A percentile compares a stretch with the other conserved stretches of the same genome.
Evolutionary conservation across 768 basidiomycete species (phyloP).

Genomic region (Pulveroboletus sp.): DNA sequence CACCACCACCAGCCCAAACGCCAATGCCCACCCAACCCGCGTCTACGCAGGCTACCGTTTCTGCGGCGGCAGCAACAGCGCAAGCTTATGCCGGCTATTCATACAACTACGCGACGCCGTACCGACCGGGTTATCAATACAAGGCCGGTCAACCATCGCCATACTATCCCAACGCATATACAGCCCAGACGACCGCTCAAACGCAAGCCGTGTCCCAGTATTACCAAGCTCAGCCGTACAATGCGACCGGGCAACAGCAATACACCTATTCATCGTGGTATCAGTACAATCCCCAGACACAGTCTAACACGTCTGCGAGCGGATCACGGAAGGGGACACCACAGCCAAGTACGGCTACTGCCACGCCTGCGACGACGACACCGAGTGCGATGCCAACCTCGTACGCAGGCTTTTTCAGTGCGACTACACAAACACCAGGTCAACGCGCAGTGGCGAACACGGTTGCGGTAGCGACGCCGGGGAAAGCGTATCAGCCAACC

Average conservation of each 20-base stretch:
- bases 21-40: slow-evolving; percentile 29
- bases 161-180: slow-evolving; percentile 30
- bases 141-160: slow-evolving; percentile 34
- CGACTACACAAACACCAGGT: slow-evolving; percentile 26
- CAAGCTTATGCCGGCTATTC: slow-evolving; percentile 32
- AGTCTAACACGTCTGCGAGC: slow-evolving; percentile 16
- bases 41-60: slow-evolving; percentile 20
- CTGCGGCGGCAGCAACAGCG: slow-evolving; percentile 23
- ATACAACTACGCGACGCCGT: slow-evolving; percentile 34
- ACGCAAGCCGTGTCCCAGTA: slow-evolving; percentile 31
- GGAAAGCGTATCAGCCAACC: slow-evolving; percentile 31
- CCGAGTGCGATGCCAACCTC: slow-evolving; percentile 29
- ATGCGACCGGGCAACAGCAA: slow-evolving; percentile 33
- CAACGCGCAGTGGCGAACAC: slow-evolving; percentile 57
- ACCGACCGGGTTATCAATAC: slow-evolving; percentile 34
- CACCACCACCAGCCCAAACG: slow-evolving; percentile 32
- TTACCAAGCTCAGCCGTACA: slow-evolving; percentile 35
- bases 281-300: slow-evolving; percentile 35
- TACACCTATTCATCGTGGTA: slow-evolving; percentile 44
- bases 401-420: slow-evolving; percentile 41
- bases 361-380: slow-evolving; percentile 21
- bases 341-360: slow-evolving; percentile 33
- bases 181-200: slow-evolving; percentile 22
- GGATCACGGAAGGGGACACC: slow-evolving; percentile 42
- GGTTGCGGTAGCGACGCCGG: slow-evolving; percentile 31